These are phyloP conservation scores for Phaseolus coccineus DNA, from an alignment of 331 rosid genomes.

Conservation along the genomic window DNA sequence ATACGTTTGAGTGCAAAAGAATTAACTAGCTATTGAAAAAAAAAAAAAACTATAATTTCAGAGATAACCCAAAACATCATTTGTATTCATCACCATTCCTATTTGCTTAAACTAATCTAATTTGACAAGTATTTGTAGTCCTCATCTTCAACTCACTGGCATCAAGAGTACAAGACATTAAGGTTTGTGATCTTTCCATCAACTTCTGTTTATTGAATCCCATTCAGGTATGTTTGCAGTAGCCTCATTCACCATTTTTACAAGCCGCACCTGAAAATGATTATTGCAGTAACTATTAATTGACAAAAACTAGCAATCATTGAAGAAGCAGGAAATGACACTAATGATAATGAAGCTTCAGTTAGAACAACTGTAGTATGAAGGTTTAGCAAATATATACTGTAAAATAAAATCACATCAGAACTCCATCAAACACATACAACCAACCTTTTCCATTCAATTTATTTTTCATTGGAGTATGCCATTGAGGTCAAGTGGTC, in stretches of 20 bases:
- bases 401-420: no score
- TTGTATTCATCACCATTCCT: conserved; percentile 45
- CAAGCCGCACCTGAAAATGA: conserved; percentile 71
- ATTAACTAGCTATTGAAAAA: conserved; percentile 1
- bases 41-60: conserved; percentile 1
- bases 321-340: not conserved
- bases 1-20: conserved; percentile 21
- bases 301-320: conserved; percentile 4
- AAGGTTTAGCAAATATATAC: not conserved
- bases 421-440: no score
- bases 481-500: no score
- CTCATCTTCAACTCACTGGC: conserved; percentile 31
- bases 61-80: conserved; percentile 38
- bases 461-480: no score
- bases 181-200: conserved; percentile 37
- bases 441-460: no score
- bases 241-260: conserved; percentile 85
- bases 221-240: conserved; percentile 76
- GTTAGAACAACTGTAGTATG: not conserved
- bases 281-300: conserved; percentile 28
- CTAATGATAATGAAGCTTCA: not conserved
- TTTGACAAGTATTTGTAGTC: conserved; percentile 39
- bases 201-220: conserved; percentile 56
- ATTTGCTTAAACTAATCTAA: conserved; percentile 40
- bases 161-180: not conserved